Evolutionary conservation across 352 stramenopile species (phyloP).

Genomic region (Phytophthora colocasiae): DNA sequence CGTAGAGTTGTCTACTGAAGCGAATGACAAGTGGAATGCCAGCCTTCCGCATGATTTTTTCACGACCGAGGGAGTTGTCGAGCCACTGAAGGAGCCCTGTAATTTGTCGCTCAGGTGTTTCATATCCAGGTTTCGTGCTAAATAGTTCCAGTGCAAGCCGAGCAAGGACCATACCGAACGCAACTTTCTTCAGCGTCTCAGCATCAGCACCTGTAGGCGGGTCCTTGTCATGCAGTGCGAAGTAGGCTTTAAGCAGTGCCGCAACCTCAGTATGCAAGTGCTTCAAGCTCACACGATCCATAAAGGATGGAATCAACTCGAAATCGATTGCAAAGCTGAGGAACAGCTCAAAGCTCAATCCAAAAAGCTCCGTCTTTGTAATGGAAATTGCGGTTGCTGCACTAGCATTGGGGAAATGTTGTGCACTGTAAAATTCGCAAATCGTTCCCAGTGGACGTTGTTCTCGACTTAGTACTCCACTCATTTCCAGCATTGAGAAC

Average conservation of each 20-base stretch:
- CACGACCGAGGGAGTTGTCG: conserved; percentile 72
- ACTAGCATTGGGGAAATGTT: conserved; percentile 46
- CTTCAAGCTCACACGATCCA: conserved; percentile 81
- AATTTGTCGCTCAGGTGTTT: conserved; percentile 77
- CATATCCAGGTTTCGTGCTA: conserved; percentile 62
- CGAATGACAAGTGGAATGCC: conserved; percentile 73
- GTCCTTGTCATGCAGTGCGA: conserved; percentile 63
- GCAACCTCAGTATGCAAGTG: conserved; percentile 70
- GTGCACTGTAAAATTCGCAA: conserved; percentile 76
- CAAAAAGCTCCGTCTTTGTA: conserved; percentile 58
- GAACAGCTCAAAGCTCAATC: conserved; percentile 68
- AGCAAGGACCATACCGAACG: conserved; percentile 69
- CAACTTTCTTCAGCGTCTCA: conserved; percentile 77
- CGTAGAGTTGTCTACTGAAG: conserved; percentile 78
- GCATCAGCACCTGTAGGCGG: conserved; percentile 51
- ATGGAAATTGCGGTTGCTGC: conserved; percentile 21
- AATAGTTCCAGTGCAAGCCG: conserved; percentile 80
- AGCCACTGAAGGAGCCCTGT: conserved; percentile 79
- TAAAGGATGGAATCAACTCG: conserved; percentile 81
- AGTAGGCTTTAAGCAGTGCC: conserved; percentile 68
- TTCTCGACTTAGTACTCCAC: conserved; percentile 62
- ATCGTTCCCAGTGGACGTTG: conserved; percentile 73
- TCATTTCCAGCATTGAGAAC: conserved; percentile 85
- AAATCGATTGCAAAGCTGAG: conserved; percentile 84
- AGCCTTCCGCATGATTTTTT: conserved; percentile 75